Conservation (phyloP, 108 stramenopile species). For the Cyclostephanos invisitatus region DNA sequence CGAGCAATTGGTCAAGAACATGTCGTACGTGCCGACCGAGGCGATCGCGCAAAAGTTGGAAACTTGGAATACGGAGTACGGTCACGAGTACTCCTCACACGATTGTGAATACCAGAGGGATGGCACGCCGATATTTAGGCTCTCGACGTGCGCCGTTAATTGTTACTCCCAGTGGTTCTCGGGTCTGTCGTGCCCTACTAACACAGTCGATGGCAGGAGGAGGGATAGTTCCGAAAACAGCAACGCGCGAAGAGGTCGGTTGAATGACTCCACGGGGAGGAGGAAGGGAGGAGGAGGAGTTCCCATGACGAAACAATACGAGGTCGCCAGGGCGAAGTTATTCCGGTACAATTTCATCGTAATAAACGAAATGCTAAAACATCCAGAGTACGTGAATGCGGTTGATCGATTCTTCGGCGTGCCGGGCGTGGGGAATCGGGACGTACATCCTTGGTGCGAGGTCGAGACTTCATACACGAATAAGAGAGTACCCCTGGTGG, state of each 20-base stretch:
- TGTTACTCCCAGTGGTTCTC: slow-evolving; percentile 43
- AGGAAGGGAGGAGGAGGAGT: background rate
- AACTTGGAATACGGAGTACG: slow-evolving; percentile 7
- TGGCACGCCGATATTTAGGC: background rate
- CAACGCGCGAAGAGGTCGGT: background rate
- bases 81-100: background rate
- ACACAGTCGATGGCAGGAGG: too few relatives aligned
- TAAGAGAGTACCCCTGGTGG: slow-evolving; percentile 12
- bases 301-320: slow-evolving; percentile 15
- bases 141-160: slow-evolving; percentile 15
- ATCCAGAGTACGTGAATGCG: slow-evolving; percentile 26
- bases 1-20: slow-evolving; percentile 7
- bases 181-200: slow-evolving; percentile 15
- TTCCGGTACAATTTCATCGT: slow-evolving; percentile 37
- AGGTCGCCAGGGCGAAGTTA: slow-evolving; percentile 19
- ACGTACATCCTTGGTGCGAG: slow-evolving; percentile 28
- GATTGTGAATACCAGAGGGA: background rate
- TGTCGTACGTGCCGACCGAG: slow-evolving; percentile 8
- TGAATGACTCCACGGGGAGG: background rate
- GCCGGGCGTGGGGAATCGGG: slow-evolving; percentile 14
- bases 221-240: too few relatives aligned
- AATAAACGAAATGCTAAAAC: slow-evolving; percentile 19
- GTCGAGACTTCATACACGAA: slow-evolving; percentile 23
- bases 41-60: slow-evolving; percentile 9
- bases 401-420: slow-evolving; percentile 37